Evolutionary conservation across 2,329 filamentous ascomycete genomes (phyloP).

Genomic region (Zymoseptoria pseudotritici): DNA sequence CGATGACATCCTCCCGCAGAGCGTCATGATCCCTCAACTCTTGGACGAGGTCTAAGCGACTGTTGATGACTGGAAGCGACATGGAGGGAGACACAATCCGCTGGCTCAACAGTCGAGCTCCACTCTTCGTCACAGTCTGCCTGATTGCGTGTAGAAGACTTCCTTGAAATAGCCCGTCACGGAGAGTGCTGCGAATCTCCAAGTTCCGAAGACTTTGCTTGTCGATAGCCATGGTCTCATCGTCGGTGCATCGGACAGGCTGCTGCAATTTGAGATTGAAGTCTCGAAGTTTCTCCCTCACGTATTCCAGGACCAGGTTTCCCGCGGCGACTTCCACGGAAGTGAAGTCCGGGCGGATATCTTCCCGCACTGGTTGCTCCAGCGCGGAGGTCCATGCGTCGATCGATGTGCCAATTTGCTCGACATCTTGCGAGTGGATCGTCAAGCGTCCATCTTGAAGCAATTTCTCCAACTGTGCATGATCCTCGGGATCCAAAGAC

Average conservation of each 20-base stretch:
- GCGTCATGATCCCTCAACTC: constrained; percentile 60
- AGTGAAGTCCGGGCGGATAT: constrained; percentile 53
- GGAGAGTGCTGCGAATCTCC: constrained; percentile 79
- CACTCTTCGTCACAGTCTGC: constrained; percentile 84
- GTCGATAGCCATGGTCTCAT: constrained; percentile 83
- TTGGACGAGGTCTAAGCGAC: constrained; percentile 73
- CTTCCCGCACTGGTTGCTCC: constrained; percentile 58
- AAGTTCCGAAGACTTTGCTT: constrained; percentile 83
- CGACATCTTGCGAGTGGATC: constrained; percentile 60
- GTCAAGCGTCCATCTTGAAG: constrained; percentile 49
- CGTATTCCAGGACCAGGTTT: constrained; percentile 75
- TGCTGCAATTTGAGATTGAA: constrained; percentile 74
- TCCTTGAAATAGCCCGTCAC: constrained; percentile 70
- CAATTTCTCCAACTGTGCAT: constrained; percentile 18
- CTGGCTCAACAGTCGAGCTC: constrained; percentile 72
- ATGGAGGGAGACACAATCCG: constrained; percentile 86
- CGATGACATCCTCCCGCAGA: constrained; percentile 61
- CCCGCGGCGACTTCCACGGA: constrained; percentile 66
- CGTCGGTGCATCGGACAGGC: constrained; percentile 63
- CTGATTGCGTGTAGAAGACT: constrained; percentile 86
- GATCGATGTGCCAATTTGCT: constrained; percentile 40
- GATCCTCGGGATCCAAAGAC: constrained; percentile 42
- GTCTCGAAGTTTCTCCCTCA: constrained; percentile 69
- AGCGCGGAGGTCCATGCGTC: constrained; percentile 69
- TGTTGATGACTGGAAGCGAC: constrained; percentile 69